These are phyloP conservation scores for Pholiota microspora DNA, from an alignment of 768 basidiomycete genomes.

Conservation along the genomic window DNA sequence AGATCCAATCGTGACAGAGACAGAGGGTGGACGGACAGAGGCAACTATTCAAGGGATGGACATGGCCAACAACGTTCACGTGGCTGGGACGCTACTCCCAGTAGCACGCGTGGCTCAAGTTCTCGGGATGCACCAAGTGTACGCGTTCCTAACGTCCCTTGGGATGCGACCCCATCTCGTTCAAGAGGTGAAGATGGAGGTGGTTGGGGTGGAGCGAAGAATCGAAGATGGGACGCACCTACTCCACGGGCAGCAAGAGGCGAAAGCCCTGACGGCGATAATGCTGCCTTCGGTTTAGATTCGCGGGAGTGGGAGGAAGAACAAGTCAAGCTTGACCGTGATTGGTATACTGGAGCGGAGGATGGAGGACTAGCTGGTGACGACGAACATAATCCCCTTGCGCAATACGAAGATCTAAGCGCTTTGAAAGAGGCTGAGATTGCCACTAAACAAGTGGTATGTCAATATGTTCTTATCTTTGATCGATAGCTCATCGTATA, in stretches of 20 bases:
- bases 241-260: constrained; percentile 71
- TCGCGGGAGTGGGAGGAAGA: constrained; percentile 97
- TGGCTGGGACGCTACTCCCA: constrained; percentile 63
- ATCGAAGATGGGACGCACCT: constrained; percentile 76
- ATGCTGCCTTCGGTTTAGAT: constrained; percentile 62
- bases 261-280: constrained; percentile 69
- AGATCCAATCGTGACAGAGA: constrained; percentile 78
- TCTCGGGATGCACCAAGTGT: constrained; percentile 73
- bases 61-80: constrained; percentile 23
- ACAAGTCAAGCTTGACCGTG: constrained; percentile 85
- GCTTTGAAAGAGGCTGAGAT: constrained; percentile 70
- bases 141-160: constrained; percentile 87
- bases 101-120: constrained; percentile 43
- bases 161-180: constrained; percentile 88
- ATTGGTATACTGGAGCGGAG: constrained; percentile 95
- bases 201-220: constrained; percentile 62
- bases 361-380: constrained; percentile 85
- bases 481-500: constrained; percentile 17
- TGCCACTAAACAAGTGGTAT: constrained; percentile 69
- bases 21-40: constrained; percentile 45
- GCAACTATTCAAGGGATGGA: constrained; percentile 27
- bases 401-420: constrained; percentile 88
- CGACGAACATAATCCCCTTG: constrained; percentile 89
- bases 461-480: constrained; percentile 22
- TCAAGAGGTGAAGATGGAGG: constrained; percentile 48